Percentiles rank a stretch among this genome's conserved stretches.
Evolutionary conservation across 2,329 filamentous ascomycete genomes (phyloP).

Genomic region (Chaetothyriales sp.): DNA sequence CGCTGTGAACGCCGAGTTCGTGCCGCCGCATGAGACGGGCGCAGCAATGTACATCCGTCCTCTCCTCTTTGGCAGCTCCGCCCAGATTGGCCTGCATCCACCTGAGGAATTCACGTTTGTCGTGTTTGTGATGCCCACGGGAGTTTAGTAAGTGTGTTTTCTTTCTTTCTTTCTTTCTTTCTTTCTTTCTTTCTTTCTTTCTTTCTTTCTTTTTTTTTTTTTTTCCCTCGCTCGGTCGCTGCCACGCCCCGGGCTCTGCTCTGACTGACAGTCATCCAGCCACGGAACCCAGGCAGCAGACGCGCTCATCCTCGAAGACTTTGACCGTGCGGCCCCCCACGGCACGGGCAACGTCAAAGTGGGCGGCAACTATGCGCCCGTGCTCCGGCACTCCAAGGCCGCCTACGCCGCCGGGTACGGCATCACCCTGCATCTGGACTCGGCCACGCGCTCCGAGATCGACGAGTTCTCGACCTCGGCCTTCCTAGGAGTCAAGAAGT

Average conservation of each 20-base stretch:
- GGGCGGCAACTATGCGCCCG: slow-evolving; percentile 90
- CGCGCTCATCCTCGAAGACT: slow-evolving; percentile 76
- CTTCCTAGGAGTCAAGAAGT: slow-evolving; percentile 64
- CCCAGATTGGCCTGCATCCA: slow-evolving; percentile 71
- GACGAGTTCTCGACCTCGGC: slow-evolving; percentile 94
- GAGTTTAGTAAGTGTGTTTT: slow-evolving; percentile 54
- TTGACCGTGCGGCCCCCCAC: slow-evolving; percentile 82
- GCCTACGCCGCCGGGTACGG: slow-evolving; percentile 66
- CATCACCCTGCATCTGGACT: slow-evolving; percentile 92
- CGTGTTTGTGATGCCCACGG: slow-evolving; percentile 81
- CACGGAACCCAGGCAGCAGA: slow-evolving; percentile 81
- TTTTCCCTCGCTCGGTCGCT: no score
- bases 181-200: no score
- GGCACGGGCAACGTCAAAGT: slow-evolving; percentile 87
- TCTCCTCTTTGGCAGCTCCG: slow-evolving; percentile 70
- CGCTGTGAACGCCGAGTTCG: slow-evolving; percentile 72
- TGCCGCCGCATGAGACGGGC: slow-evolving; percentile 76
- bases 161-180: slow-evolving; percentile 6
- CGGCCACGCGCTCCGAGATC: slow-evolving; percentile 64
- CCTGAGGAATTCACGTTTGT: slow-evolving; percentile 86
- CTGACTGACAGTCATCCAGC: not conserved
- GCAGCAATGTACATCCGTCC: slow-evolving; percentile 89
- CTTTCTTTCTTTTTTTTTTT: no score
- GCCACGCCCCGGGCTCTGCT: no score
- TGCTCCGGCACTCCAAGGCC: slow-evolving; percentile 71